Evolutionary conservation across 179 eudicot genomes (phyloP).

Genomic region (Beta lomatogona): DNA sequence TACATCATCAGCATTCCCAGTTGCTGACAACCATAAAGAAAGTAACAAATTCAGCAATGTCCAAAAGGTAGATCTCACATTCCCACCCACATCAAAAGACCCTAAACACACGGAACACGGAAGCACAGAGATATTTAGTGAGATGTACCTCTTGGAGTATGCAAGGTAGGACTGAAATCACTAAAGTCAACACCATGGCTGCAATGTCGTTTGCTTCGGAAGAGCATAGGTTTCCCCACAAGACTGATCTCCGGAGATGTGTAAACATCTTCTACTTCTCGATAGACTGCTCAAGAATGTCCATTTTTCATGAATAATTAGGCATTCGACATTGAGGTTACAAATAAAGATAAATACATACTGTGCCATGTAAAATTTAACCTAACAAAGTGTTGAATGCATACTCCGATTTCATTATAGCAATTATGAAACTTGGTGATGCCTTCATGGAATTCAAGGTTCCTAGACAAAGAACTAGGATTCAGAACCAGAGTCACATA

Average conservation of each 20-base stretch:
- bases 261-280: constrained; percentile 30
- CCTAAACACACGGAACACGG: constrained; percentile 7
- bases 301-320: constrained; percentile 9
- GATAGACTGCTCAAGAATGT: constrained; percentile 24
- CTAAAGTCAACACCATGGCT: constrained; percentile 31
- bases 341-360: background rate
- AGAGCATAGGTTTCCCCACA: constrained; percentile 29
- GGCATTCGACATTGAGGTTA: constrained; percentile 6
- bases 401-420: background rate
- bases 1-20: constrained; percentile 33
- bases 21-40: constrained; percentile 40
- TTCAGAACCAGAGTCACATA: background rate
- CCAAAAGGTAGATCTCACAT: background rate
- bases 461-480: background rate
- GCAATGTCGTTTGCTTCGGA: constrained; percentile 37
- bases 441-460: background rate
- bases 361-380: background rate
- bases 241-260: constrained; percentile 40
- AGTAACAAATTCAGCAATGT: constrained; percentile 1
- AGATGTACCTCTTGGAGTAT: constrained; percentile 44
- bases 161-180: constrained; percentile 42
- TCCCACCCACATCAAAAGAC: constrained; percentile 16
- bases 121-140: background rate
- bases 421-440: background rate
- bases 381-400: background rate